Percentiles rank a stretch among this genome's conserved stretches.
These are phyloP conservation scores for Trichosporon asahii DNA, from an alignment of 1,284 basidiomycete genomes.

Conservation along the genomic window DNA sequence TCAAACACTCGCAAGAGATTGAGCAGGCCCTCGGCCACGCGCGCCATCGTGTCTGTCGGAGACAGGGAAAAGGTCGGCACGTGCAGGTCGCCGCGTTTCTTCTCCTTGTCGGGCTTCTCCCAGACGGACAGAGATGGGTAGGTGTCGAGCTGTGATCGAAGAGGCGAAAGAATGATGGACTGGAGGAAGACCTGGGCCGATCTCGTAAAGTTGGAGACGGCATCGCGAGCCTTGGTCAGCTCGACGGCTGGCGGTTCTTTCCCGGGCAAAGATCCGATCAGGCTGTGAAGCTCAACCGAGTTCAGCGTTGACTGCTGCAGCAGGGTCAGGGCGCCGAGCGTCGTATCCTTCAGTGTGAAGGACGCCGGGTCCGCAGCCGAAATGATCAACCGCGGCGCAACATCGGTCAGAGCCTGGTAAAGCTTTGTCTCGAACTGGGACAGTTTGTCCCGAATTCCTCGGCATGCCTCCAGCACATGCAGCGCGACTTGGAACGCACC, in stretches of 20 bases:
- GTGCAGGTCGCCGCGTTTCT: slow-evolving; percentile 59
- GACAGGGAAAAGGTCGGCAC: slow-evolving; percentile 93
- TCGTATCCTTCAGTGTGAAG: slow-evolving; percentile 59
- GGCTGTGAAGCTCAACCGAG: slow-evolving; percentile 65
- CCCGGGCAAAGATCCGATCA: slow-evolving; percentile 53
- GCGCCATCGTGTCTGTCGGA: slow-evolving; percentile 81
- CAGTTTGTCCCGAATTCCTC: slow-evolving; percentile 66
- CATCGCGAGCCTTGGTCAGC: slow-evolving; percentile 59
- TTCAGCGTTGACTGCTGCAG: slow-evolving; percentile 78
- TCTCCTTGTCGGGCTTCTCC: slow-evolving; percentile 54
- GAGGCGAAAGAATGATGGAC: slow-evolving; percentile 75
- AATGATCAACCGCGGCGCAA: slow-evolving; percentile 60
- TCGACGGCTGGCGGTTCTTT: slow-evolving; percentile 49
- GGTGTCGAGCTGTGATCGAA: slow-evolving; percentile 67
- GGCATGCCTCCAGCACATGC: slow-evolving; percentile 74
- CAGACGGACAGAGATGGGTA: slow-evolving; percentile 72
- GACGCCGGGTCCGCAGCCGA: slow-evolving; percentile 57
- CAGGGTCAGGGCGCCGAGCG: slow-evolving; percentile 66
- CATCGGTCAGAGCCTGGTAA: slow-evolving; percentile 59
- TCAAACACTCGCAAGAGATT: slow-evolving; percentile 92
- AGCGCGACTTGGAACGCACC: slow-evolving; percentile 73
- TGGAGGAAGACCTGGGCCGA: slow-evolving; percentile 74
- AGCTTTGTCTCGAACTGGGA: slow-evolving; percentile 66
- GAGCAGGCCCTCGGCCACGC: slow-evolving; percentile 84
- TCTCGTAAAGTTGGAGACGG: slow-evolving; percentile 66